Base-by-base conservation (phyloP, 352 stramenopile genomes). In the Halophytophthora batemanensis region DNA sequence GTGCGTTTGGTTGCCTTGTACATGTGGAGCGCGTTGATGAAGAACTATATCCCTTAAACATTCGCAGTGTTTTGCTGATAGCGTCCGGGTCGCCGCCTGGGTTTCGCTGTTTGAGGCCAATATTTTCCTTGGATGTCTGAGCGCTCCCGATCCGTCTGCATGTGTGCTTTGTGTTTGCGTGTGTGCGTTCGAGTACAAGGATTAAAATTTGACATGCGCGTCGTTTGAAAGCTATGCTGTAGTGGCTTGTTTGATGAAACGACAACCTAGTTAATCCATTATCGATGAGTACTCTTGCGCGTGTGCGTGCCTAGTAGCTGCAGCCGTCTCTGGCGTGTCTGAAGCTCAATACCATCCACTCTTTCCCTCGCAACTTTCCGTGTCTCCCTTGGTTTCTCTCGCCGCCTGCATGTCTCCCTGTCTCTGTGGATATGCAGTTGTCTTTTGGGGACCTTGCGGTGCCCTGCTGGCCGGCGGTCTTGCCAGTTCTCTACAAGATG, bases 21-120 rank as follows among this genome's bases (percentile, higher is more conserved):
- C 21, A 33, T 31, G 12, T 42, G 35, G 51, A 77, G 72, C 72
- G 73, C 73, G 53, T 51, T 84, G 75, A 90, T 87, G 77, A 88
- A 84, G 56, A 66, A 65, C 59, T 62, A 59, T 77, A 71, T 82
- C 76, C 74, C 81, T 87, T 88, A 85, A 87, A 87, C 77, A 82
- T 82, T 82, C 72, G 78, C 78, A 89, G 75, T 89, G 78, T 89
- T 87, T 71, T 86, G 73, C 78, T 70, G 78, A 89, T 73, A 71
- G 78, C 65, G 45, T 50, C 53, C 53, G 68, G 80, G 70, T 81
- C 62, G 80, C 80, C 77, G 79, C 71, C 74, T 47, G 70, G 59
- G 33, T 67, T 46, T 42, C 51, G 77, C 71, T 72, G 55, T 50
- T 69, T 82, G 80, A 90, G 71, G 80, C 75, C 38, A 43, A 37